These are phyloP conservation scores for Rhizomucor pusillus DNA, from an alignment of 371 early-diverging fungal species.

Conservation along the genomic window DNA sequence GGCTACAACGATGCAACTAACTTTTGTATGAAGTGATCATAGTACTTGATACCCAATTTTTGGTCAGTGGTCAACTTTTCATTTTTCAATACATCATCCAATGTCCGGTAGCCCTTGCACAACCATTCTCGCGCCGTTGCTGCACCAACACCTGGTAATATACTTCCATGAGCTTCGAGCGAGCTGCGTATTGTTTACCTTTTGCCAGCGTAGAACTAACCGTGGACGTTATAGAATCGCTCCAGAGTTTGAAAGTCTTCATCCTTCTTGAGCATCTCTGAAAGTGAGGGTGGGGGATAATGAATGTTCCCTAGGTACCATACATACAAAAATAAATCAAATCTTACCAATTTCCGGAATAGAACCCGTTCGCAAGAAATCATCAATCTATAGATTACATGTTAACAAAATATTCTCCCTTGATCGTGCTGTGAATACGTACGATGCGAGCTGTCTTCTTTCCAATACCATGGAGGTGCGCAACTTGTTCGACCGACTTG, in stretches of 20 bases:
- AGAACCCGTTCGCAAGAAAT: conserved; percentile 9
- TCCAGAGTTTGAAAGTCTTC: conserved; percentile 10
- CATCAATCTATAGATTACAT: conserved; percentile 12
- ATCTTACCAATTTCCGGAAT: conserved; percentile 15
- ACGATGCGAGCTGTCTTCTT: conserved; percentile 20
- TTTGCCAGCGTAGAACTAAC: conserved; percentile 5
- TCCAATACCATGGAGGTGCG: conserved; percentile 14
- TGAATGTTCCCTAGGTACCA: not conserved
- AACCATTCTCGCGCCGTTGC: conserved; percentile 15
- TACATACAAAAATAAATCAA: not conserved
- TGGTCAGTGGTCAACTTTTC: conserved; percentile 15
- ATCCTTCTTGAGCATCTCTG: conserved; percentile 12
- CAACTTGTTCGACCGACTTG: conserved; percentile 5
- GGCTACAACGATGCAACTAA: no score
- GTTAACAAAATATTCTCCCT: not conserved
- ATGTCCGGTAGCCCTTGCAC: conserved; percentile 11
- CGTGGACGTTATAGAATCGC: conserved; percentile 18
- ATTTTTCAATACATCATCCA: conserved; percentile 11
- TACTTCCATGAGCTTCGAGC: not conserved
- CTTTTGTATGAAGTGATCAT: conserved; percentile 22
- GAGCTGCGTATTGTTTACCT: not conserved
- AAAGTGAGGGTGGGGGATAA: not conserved
- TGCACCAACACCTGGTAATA: conserved; percentile 18
- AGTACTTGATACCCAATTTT: conserved; percentile 17
- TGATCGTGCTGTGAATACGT: not conserved